These are phyloP conservation scores for Cyclotella cryptica DNA, from an alignment of 108 stramenopile species.

Conservation along the genomic window DNA sequence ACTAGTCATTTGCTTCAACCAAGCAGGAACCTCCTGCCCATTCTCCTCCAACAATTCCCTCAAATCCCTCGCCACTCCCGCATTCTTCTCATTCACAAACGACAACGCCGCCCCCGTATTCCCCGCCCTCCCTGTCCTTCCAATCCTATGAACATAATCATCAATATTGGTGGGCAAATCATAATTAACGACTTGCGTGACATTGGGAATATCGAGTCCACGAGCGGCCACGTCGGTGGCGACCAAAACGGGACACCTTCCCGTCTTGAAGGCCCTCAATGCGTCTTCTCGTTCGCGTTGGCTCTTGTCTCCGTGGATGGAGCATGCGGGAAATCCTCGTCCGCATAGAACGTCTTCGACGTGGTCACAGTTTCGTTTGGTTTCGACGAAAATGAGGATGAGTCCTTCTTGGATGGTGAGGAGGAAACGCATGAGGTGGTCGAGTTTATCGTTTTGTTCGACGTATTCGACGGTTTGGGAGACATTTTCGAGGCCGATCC, in stretches of 20 bases:
- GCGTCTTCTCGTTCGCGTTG: constrained; percentile 95
- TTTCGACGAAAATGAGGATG: constrained; percentile 98
- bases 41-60: constrained; percentile 87
- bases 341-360: constrained; percentile 90
- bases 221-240: constrained; percentile 98
- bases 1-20: constrained; percentile 82
- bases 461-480: constrained; percentile 93
- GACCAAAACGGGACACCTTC: constrained; percentile 75
- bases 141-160: constrained; percentile 98
- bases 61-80: constrained; percentile 78
- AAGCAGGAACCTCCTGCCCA: constrained; percentile 84
- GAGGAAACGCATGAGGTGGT: constrained; percentile 84
- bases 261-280: constrained; percentile 86
- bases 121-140: constrained; percentile 99
- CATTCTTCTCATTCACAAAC: constrained; percentile 93
- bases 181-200: constrained; percentile 96
- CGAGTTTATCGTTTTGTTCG: constrained; percentile 91
- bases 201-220: constrained; percentile 98
- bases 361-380: constrained; percentile 96
- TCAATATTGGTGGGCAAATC: constrained; percentile 96
- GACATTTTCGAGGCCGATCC: constrained; percentile 68
- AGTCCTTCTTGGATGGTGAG: constrained; percentile 91
- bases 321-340: constrained; percentile 91
- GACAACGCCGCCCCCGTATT: constrained; percentile 93
- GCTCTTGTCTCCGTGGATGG: constrained; percentile 97